A percentile compares a stretch with the other conserved stretches of the same genome.
These are phyloP conservation scores for Phytophthora litchii DNA, from an alignment of 352 stramenopile species.

Conservation along the genomic window DNA sequence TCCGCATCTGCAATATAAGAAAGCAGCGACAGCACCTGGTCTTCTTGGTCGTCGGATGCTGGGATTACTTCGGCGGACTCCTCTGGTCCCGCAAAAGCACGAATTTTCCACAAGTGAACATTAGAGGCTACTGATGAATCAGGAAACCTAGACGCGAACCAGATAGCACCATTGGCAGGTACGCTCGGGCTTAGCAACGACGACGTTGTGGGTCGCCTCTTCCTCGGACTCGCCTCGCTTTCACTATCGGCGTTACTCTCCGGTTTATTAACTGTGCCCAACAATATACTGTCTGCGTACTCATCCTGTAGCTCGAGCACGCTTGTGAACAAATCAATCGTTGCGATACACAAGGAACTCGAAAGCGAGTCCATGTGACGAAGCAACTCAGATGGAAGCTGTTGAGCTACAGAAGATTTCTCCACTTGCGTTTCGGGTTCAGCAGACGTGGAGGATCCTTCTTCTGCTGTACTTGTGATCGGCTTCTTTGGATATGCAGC, in stretches of 20 bases:
- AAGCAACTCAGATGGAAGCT: slow-evolving; percentile 73
- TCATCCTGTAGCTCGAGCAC: slow-evolving; percentile 74
- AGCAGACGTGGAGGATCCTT: not conserved
- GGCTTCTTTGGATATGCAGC: not conserved
- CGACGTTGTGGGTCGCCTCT: slow-evolving; percentile 12
- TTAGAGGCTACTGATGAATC: slow-evolving; percentile 79
- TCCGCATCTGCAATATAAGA: slow-evolving; percentile 88
- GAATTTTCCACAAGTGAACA: slow-evolving; percentile 83
- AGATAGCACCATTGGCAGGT: slow-evolving; percentile 57
- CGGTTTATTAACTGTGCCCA: slow-evolving; percentile 29
- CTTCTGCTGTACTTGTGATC: slow-evolving; percentile 14
- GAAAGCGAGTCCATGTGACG: slow-evolving; percentile 85
- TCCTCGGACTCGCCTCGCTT: slow-evolving; percentile 24
- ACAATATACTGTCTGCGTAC: slow-evolving; percentile 58
- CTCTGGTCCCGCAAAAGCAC: slow-evolving; percentile 57
- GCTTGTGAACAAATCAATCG: slow-evolving; percentile 83
- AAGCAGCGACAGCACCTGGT: slow-evolving; percentile 80
- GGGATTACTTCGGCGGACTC: slow-evolving; percentile 64
- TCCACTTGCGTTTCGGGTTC: slow-evolving; percentile 18
- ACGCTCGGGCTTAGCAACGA: slow-evolving; percentile 22
- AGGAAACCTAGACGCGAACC: slow-evolving; percentile 84
- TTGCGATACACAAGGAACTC: slow-evolving; percentile 78
- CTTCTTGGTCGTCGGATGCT: slow-evolving; percentile 59
- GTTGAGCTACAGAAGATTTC: slow-evolving; percentile 30
- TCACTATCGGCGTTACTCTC: slow-evolving; percentile 20